Conservation (phyloP, 257 asterid genomes). For the Osmanthus fragrans region DNA sequence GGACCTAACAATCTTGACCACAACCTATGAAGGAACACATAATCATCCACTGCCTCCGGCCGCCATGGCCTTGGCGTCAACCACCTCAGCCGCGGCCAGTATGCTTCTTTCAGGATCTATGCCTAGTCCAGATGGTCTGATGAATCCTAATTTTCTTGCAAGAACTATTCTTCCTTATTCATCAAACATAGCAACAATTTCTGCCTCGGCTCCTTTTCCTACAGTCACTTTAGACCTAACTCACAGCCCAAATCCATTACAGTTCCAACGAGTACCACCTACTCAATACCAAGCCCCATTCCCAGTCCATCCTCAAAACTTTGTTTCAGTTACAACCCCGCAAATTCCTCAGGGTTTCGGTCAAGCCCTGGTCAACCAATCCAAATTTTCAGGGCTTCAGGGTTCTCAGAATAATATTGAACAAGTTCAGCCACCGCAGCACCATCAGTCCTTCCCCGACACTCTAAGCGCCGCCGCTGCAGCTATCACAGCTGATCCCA, state of each 20-base stretch:
- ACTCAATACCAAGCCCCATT: slow-evolving; percentile 58
- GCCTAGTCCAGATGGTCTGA: slow-evolving; percentile 79
- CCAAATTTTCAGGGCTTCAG: slow-evolving; percentile 84
- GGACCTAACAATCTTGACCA: slow-evolving; percentile 65
- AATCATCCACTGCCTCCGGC: slow-evolving; percentile 97
- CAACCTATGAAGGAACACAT: slow-evolving; percentile 91
- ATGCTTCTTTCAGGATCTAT: slow-evolving; percentile 93
- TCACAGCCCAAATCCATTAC: slow-evolving; percentile 54
- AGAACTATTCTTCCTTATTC: slow-evolving; percentile 73
- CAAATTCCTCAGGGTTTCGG: slow-evolving; percentile 51
- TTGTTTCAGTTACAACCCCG: slow-evolving; percentile 20
- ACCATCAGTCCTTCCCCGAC: slow-evolving; percentile 47
- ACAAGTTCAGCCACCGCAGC: slow-evolving; percentile 18
- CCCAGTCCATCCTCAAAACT: slow-evolving; percentile 35
- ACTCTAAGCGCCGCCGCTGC: slow-evolving; percentile 79
- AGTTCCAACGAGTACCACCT: slow-evolving; percentile 41
- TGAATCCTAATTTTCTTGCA: slow-evolving; percentile 76
- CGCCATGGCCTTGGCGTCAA: slow-evolving; percentile 97
- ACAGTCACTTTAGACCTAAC: slow-evolving; percentile 93
- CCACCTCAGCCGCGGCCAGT: slow-evolving; percentile 89
- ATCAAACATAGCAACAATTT: slow-evolving; percentile 83
- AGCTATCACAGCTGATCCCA: slow-evolving; percentile 82
- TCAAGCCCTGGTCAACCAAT: slow-evolving; percentile 63
- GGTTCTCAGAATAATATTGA: slow-evolving; percentile 41
- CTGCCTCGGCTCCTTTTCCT: slow-evolving; percentile 97